Conservation (phyloP, 768 basidiomycete species). For the Clitopilus passeckerianus region DNA sequence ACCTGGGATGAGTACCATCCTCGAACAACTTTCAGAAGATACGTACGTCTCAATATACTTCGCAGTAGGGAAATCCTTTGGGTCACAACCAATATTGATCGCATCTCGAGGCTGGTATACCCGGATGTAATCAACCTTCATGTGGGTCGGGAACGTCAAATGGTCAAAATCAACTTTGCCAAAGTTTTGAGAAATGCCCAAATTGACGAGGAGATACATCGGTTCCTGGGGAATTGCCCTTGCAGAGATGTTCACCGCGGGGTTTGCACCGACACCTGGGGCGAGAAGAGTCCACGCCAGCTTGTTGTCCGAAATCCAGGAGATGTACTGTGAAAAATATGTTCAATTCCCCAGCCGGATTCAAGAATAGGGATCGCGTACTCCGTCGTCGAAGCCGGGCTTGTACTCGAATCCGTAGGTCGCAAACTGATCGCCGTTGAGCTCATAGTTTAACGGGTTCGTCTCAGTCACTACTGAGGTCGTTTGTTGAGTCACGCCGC, state of each 20-base stretch:
- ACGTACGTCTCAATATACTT: slow-evolving; percentile 62
- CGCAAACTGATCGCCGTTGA: slow-evolving; percentile 52
- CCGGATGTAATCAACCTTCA: slow-evolving; percentile 48
- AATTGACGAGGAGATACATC: slow-evolving; percentile 82
- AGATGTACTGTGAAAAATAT: slow-evolving; percentile 56
- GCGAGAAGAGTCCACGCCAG: slow-evolving; percentile 72
- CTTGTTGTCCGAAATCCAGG: slow-evolving; percentile 73
- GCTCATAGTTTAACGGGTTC: slow-evolving; percentile 66
- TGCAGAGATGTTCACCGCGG: slow-evolving; percentile 50
- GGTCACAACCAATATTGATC: slow-evolving; percentile 73
- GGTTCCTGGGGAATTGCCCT: slow-evolving; percentile 80
- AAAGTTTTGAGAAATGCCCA: slow-evolving; percentile 82
- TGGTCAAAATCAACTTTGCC: slow-evolving; percentile 63
- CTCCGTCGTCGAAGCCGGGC: slow-evolving; percentile 59
- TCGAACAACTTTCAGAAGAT: not conserved
- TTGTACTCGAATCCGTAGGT: slow-evolving; percentile 76
- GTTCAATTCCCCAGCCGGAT: not conserved
- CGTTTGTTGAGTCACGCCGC: slow-evolving; percentile 72
- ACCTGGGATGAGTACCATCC: not conserved
- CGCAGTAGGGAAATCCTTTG: slow-evolving; percentile 61
- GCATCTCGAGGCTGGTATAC: slow-evolving; percentile 65
- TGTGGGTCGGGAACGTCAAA: slow-evolving; percentile 61
- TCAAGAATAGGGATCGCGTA: slow-evolving; percentile 23
- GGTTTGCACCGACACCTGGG: slow-evolving; percentile 62
- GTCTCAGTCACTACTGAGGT: slow-evolving; percentile 70